Evolutionary conservation across 1,284 basidiomycete species (phyloP).

Genomic region (Schizophyllum commune): DNA sequence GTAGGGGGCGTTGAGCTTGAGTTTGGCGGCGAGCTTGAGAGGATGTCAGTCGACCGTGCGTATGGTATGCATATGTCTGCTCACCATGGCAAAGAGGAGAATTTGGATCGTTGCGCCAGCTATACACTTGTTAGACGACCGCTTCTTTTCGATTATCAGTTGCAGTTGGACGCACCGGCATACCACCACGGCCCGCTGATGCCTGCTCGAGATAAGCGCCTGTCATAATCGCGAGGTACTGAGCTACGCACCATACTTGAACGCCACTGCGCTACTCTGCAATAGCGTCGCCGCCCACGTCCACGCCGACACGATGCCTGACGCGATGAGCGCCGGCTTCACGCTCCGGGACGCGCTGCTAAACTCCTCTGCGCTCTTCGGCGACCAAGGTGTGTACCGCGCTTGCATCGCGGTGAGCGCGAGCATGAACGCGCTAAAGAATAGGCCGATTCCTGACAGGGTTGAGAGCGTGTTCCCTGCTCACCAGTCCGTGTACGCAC

Average conservation of each 20-base stretch:
- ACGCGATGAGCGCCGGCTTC: slow-evolving; percentile 81
- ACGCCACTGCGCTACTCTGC: slow-evolving; percentile 76
- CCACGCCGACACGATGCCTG: slow-evolving; percentile 83
- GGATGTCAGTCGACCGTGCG: too few relatives aligned
- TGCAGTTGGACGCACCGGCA: slow-evolving; percentile 24
- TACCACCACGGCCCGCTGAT: slow-evolving; percentile 66
- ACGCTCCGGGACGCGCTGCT: slow-evolving; percentile 75
- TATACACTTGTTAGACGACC: neutral
- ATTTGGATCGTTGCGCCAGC: slow-evolving; percentile 67
- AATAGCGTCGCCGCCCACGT: slow-evolving; percentile 67
- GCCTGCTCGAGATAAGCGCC: slow-evolving; percentile 15
- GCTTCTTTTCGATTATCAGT: neutral
- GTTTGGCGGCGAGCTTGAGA: slow-evolving; percentile 67
- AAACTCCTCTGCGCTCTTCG: slow-evolving; percentile 72
- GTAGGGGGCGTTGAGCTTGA: slow-evolving; percentile 64
- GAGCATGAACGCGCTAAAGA: slow-evolving; percentile 78
- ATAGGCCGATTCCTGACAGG: slow-evolving; percentile 65
- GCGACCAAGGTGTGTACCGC: slow-evolving; percentile 68
- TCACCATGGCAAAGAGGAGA: slow-evolving; percentile 58
- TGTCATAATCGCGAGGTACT: neutral
- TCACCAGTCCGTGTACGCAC: slow-evolving; percentile 21
- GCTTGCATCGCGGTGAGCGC: slow-evolving; percentile 60
- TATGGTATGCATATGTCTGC: too few relatives aligned
- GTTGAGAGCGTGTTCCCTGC: neutral
- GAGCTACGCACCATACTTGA: slow-evolving; percentile 66